phyloP scores from a whole-genome alignment of 805 yeast species.

The Saturnispora gosingensis region DNA sequence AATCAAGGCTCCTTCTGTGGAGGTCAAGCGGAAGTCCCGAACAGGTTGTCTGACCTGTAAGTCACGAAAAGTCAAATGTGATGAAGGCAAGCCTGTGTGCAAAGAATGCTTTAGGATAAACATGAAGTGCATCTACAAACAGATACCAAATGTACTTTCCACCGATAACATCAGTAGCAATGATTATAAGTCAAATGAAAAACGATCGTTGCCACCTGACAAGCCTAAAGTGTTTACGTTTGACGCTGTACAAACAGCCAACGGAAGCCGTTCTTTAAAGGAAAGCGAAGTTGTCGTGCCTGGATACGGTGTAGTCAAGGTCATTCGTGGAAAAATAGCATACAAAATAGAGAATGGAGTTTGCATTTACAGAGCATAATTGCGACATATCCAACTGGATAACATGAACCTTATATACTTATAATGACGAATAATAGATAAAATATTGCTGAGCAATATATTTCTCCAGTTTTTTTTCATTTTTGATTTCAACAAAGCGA shows the following conservation, averaged over 20 bases:
- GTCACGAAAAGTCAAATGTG: slow-evolving; percentile 1
- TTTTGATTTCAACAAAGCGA: neutral
- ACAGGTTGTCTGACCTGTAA: slow-evolving; percentile 1
- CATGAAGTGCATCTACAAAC: slow-evolving; percentile 1
- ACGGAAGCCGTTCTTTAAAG: neutral
- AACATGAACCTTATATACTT: too few relatives aligned
- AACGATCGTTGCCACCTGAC: neutral
- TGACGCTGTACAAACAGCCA: neutral
- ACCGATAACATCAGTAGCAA: neutral
- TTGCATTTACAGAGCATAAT: neutral
- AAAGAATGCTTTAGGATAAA: slow-evolving; percentile 1
- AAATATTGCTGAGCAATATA: neutral
- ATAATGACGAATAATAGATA: neutral
- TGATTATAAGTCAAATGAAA: neutral
- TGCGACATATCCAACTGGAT: neutral
- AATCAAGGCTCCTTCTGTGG: neutral
- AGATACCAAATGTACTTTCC: neutral
- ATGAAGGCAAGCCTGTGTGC: neutral
- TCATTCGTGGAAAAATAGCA: neutral
- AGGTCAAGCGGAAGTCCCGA: neutral
- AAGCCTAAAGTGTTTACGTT: neutral
- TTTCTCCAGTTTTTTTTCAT: neutral
- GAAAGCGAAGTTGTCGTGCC: neutral
- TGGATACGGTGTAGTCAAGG: neutral
- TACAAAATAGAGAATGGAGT: slow-evolving; percentile 1